These are phyloP conservation scores for Salix exigua DNA, from an alignment of 345 rosid species.

Conservation along the genomic window DNA sequence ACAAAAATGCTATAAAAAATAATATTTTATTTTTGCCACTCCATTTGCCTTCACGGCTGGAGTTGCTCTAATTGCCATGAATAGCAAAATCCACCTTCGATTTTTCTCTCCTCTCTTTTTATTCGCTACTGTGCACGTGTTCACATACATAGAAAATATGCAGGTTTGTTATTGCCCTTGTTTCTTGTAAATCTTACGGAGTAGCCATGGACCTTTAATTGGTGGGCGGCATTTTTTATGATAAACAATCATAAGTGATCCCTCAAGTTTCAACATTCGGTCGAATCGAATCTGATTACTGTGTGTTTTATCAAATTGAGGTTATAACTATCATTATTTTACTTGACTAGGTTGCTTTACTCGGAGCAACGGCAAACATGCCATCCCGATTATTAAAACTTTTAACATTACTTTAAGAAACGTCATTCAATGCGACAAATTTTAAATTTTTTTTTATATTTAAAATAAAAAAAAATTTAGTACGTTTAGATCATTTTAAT, in stretches of 20 bases:
- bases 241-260: neutral
- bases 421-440: too few species aligned
- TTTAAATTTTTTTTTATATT: too few species aligned
- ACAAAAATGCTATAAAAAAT: too few species aligned
- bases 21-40: too few species aligned
- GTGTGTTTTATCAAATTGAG: neutral
- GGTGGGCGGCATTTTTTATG: slow-evolving; percentile 13
- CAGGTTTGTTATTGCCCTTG: neutral
- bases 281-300: neutral
- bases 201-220: neutral
- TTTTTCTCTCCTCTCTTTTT: slow-evolving; percentile 21
- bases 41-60: too few species aligned
- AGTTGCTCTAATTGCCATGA: slow-evolving; percentile 62
- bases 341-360: too few species aligned
- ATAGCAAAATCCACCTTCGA: slow-evolving; percentile 30
- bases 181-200: slow-evolving; percentile 4
- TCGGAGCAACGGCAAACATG: too few species aligned
- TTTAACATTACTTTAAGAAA: neutral
- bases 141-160: neutral
- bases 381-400: too few species aligned
- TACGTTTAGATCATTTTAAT: too few species aligned
- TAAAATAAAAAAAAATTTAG: too few species aligned
- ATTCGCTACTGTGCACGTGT: slow-evolving; percentile 23
- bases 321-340: neutral
- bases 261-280: neutral